These are phyloP conservation scores for Anacardium occidentale DNA, from an alignment of 345 rosid species.

Conservation along the genomic window DNA sequence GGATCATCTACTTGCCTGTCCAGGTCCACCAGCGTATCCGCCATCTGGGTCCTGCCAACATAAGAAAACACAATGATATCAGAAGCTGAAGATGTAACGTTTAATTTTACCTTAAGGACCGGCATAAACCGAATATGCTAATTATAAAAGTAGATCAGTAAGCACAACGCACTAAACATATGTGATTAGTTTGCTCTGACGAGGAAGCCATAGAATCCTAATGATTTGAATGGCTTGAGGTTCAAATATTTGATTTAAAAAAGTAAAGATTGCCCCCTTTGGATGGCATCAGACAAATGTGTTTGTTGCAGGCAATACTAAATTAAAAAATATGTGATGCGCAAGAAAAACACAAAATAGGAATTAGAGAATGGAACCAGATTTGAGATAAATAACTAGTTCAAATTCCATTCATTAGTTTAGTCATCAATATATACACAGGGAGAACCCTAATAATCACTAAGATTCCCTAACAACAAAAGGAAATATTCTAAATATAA, in stretches of 20 bases:
- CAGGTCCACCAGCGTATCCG: slow-evolving; percentile 98
- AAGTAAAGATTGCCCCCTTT: neutral
- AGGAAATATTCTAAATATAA: too few species aligned
- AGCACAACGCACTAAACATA: slow-evolving; percentile 4
- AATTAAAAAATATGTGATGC: too few species aligned
- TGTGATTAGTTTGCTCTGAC: neutral
- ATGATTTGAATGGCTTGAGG: neutral
- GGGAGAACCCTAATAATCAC: too few species aligned
- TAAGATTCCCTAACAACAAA: too few species aligned
- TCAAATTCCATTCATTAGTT: too few species aligned
- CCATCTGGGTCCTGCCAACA: slow-evolving; percentile 70
- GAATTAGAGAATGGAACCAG: neutral
- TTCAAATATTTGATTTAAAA: neutral
- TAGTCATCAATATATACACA: too few species aligned
- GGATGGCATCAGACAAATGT: neutral
- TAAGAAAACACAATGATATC: neutral
- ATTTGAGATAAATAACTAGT: too few species aligned
- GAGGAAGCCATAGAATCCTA: neutral
- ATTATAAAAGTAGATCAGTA: neutral
- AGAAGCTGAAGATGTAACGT: neutral
- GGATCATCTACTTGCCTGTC: slow-evolving; percentile 68
- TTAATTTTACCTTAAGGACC: slow-evolving; percentile 1
- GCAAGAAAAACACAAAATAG: neutral
- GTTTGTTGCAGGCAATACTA: neutral
- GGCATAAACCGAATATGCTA: neutral